Conservation (phyloP, 2,329 filamentous ascomycete species). For the Pseudogymnoascus sp. region DNA sequence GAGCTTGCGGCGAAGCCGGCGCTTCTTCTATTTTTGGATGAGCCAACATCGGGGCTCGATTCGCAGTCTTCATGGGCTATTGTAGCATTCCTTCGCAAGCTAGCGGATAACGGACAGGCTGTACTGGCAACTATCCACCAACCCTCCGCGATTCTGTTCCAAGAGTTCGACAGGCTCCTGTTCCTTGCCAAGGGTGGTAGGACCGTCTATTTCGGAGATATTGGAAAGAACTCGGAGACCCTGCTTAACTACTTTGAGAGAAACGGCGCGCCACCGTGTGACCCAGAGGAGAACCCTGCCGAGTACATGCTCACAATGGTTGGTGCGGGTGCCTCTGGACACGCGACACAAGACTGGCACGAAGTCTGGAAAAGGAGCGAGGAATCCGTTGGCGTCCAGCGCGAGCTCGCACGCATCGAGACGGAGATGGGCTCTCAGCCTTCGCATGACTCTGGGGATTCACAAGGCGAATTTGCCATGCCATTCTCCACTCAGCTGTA, state of each 20-base stretch:
- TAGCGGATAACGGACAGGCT: slow-evolving; percentile 82
- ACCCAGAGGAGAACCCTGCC: slow-evolving; percentile 65
- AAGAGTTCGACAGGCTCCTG: slow-evolving; percentile 75
- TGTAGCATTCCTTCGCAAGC: slow-evolving; percentile 75
- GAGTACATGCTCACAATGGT: slow-evolving; percentile 57
- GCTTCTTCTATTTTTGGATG: slow-evolving; percentile 83
- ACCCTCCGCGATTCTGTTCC: slow-evolving; percentile 86
- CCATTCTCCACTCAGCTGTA: slow-evolving; percentile 59
- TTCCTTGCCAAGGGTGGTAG: slow-evolving; percentile 70
- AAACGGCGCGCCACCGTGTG: slow-evolving; percentile 59
- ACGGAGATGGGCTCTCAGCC: slow-evolving; percentile 17
- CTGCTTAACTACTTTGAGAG: slow-evolving; percentile 61
- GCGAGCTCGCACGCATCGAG: slow-evolving; percentile 26
- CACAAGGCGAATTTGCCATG: slow-evolving; percentile 65
- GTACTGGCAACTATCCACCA: slow-evolving; percentile 95
- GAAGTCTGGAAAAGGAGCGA: slow-evolving; percentile 31
- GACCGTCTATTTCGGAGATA: slow-evolving; percentile 77
- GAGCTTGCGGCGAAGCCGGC: slow-evolving; percentile 89
- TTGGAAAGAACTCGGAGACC: slow-evolving; percentile 42
- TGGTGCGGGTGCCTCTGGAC: slow-evolving; percentile 53
- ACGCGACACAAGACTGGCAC: slow-evolving; percentile 53
- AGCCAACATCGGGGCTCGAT: slow-evolving; percentile 90
- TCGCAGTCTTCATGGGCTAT: slow-evolving; percentile 94
- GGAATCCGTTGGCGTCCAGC: slow-evolving; percentile 26
- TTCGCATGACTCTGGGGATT: slow-evolving; percentile 45